Base-by-base conservation (phyloP, 1,139 yeast species). In the Wickerhamomyces sp. region DNA sequence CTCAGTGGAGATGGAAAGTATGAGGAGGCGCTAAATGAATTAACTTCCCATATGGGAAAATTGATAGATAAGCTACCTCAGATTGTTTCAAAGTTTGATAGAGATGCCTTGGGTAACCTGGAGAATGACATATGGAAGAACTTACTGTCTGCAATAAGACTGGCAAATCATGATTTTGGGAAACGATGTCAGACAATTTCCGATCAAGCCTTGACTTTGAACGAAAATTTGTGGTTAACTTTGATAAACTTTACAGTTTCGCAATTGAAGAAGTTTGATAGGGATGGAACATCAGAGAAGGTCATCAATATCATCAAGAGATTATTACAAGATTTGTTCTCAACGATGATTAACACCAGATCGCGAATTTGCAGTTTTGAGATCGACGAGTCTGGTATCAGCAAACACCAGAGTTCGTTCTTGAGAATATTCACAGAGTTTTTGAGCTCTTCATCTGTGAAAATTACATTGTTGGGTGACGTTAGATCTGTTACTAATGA, bases 401-500 rank as follows among this genome's bases (percentile, higher is more conserved):
- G 44, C 15, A 46, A 50, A 41, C 53, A 55, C 34, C 49, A 53
- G 27, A 52, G 61, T 18, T 70, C 79, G 8, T 78, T 81, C 50
- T 60, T 76, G 37, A 66, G 65, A 27, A 73, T 81, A 2, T 78
- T 81, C 55, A 72, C 76, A 47, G 65, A 64, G 43, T 78, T 81
- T 51, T 60, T 81, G 40, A 68, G 65, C 34, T 56, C 59, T 2
- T 53, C 64, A 3, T 56, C 63, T 0, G 54, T 54, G 5, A 44
- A 49, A 1, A 55, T 59, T 38, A 77, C 85, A 0, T 71, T 75
- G 1, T 56, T 82, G 27, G 75, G 80, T 0, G 82, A 82, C 53
- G 76, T 85, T n/a, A 67, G 84, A 34, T 72, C 73, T 2, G 77
- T 84, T 10, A 64, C 87, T 15, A 75, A 73, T 38, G 89, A 84